phyloP scores from a whole-genome alignment of 2,329 filamentous ascomycete genomes.

The Pseudocercospora musae region DNA sequence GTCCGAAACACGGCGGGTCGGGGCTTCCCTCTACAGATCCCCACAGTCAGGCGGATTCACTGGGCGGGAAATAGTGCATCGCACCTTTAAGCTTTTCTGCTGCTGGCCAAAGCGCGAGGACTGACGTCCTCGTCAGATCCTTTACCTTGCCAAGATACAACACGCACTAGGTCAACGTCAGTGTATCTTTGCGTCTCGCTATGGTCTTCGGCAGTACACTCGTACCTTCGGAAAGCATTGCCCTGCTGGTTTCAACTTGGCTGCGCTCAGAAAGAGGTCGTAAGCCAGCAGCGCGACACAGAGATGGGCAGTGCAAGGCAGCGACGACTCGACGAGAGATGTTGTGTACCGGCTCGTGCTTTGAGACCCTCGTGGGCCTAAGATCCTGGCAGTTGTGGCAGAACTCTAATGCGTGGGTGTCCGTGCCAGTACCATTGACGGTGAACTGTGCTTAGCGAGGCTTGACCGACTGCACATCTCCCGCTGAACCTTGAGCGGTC shows the following conservation, averaged over 20 bases:
- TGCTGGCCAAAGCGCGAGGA: conserved; percentile 17
- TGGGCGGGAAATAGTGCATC: conserved; percentile 18
- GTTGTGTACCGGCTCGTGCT: conserved; percentile 19
- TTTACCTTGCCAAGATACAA: conserved; percentile 8
- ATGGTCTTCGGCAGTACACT: background rate
- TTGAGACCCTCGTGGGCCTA: conserved; percentile 17
- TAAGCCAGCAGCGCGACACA: conserved; percentile 13
- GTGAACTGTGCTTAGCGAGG: conserved; percentile 22
- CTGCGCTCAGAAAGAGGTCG: background rate
- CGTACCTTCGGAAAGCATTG: conserved; percentile 1
- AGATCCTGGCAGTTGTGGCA: conserved; percentile 16
- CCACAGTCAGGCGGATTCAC: conserved; percentile 20
- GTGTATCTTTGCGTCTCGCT: background rate
- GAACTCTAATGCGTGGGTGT: conserved; percentile 11
- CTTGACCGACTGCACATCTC: conserved; percentile 18
- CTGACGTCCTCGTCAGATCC: conserved; percentile 2
- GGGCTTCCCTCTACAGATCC: conserved; percentile 25
- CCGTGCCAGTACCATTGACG: conserved; percentile 14
- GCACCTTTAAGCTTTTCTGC: conserved; percentile 15
- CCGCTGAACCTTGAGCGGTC: conserved; percentile 9
- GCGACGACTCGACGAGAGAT: conserved; percentile 20
- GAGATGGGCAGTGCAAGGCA: conserved; percentile 15
- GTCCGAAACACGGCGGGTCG: conserved; percentile 28
- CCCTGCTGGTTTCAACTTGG: background rate
- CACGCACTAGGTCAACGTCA: background rate